Conservation (phyloP, 192 early-diverging fungal genomes). For the Coemansia sp. region DNA sequence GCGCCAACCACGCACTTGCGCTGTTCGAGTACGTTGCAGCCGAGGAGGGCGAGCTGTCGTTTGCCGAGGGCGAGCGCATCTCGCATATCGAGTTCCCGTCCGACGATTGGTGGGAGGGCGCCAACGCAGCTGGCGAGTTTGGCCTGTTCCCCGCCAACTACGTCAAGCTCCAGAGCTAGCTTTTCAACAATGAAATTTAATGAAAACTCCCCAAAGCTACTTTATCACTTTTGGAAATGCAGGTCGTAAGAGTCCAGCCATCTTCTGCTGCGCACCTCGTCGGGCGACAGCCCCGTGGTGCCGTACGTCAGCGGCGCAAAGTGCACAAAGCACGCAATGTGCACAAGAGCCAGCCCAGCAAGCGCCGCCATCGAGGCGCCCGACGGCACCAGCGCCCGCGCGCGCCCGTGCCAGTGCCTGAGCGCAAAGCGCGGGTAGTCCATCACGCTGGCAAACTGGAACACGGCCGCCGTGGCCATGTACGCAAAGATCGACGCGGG, state of each 20-base stretch:
- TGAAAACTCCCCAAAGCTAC: background rate
- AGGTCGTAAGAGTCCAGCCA: conserved; percentile 85
- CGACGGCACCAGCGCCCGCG: conserved; percentile 38
- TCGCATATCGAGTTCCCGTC: conserved; percentile 75
- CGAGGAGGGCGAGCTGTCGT: conserved; percentile 86
- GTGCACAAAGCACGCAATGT: conserved; percentile 64
- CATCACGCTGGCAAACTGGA: conserved; percentile 57
- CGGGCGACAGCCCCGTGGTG: conserved; percentile 57
- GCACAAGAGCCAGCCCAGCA: conserved; percentile 43
- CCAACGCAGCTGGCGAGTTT: conserved; percentile 47
- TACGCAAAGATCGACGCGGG: conserved; percentile 69
- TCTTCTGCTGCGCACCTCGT: conserved; percentile 61
- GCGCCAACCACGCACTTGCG: conserved; percentile 55
- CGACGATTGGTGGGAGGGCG: conserved; percentile 94
- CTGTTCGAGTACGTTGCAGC: conserved; percentile 84
- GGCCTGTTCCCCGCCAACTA: conserved; percentile 78
- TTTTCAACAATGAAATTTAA: background rate
- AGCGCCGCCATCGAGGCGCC: conserved; percentile 45
- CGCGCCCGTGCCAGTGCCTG: conserved; percentile 26
- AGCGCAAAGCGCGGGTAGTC: conserved; percentile 48
- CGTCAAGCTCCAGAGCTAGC: conserved; percentile 18
- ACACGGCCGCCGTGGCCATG: conserved; percentile 57
- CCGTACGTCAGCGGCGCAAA: conserved; percentile 92
- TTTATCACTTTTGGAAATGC: conserved; percentile 54
- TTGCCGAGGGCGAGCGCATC: conserved; percentile 73